phyloP scores from a whole-genome alignment of 2,329 filamentous ascomycete genomes.

The Epichloe sibirici region DNA sequence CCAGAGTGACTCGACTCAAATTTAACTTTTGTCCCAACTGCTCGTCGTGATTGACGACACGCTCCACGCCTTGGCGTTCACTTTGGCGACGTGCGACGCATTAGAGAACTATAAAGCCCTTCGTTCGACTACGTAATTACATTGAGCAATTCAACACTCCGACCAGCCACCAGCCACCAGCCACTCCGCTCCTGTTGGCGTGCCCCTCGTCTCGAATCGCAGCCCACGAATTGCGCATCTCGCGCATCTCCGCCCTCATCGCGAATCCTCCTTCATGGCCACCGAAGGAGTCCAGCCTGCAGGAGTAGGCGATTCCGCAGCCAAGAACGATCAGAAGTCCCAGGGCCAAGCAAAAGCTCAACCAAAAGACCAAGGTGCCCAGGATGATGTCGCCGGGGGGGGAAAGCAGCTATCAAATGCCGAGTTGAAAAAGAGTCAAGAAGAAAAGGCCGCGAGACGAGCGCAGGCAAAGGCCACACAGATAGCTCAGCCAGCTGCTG shows the following conservation, averaged over 20 bases:
- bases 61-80: not conserved
- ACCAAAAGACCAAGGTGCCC: slow-evolving; percentile 11
- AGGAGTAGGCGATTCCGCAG: slow-evolving; percentile 14
- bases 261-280: slow-evolving; percentile 16
- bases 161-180: no score
- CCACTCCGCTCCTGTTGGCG: not conserved
- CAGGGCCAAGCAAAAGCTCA: slow-evolving; percentile 11
- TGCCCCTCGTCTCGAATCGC: not conserved
- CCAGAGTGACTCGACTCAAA: slow-evolving; percentile 27
- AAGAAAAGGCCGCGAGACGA: slow-evolving; percentile 79
- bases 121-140: not conserved
- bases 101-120: not conserved
- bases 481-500: slow-evolving; percentile 21
- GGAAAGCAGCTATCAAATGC: slow-evolving; percentile 56
- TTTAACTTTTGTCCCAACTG: slow-evolving; percentile 10
- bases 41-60: not conserved
- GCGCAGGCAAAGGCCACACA: slow-evolving; percentile 54
- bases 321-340: slow-evolving; percentile 14
- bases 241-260: not conserved
- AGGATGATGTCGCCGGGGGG: slow-evolving; percentile 10
- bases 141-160: not conserved
- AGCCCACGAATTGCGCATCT: not conserved
- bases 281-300: slow-evolving; percentile 19
- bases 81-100: not conserved
- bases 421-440: slow-evolving; percentile 81